Base-by-base conservation (phyloP, 148 eudicot species). In the Arbutus unedo region DNA sequence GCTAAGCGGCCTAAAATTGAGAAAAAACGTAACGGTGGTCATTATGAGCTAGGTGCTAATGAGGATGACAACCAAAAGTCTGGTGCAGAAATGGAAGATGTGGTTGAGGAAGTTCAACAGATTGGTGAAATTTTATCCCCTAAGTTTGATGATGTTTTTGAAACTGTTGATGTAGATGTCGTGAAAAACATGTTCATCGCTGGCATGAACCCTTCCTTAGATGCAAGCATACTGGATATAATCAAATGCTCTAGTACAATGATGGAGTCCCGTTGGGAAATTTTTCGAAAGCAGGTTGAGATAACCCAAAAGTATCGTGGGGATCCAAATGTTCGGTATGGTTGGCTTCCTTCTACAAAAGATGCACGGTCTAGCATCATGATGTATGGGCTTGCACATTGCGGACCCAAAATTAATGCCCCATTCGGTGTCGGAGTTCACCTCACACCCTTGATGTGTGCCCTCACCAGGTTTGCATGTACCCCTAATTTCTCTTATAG, bases 241-340 rank as follows among this genome's bases (percentile, higher is more conserved):
- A 82, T 53, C 31, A 82, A 70, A 87, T 87, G 89, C 82, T 76
- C 79, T 19, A 82, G 84, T 60, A 70, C 57, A 43, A 71, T 82
- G 76, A 59, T 82, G 87, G 79, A 85, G 70, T 57, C 73, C n/a
- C 84, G 83, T 18, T 60, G 77, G 75, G 89, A 85, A 77, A 79
- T 87, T 57, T 87, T 87, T 44, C 82, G 80, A 81, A 87, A 85
- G 60, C 89, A 87, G 87, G 83, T 83, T 21, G 87, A 87, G 80
- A 54, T 87, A 9, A 82, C 82, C 64, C 84, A 77, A 71, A 87
- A 76, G 64, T 62, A 38, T 82, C 89, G 89, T 62, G 89, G 89
- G 3, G 47, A 85, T 64, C 64, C 89, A 45, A 87, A 87, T 71
- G 81, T 87, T 70, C 87, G 19, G 6, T 87, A 76, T 72, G 85